Evolutionary conservation across 2,329 filamentous ascomycete genomes (phyloP).

Genomic region (Bipolaris cookei): DNA sequence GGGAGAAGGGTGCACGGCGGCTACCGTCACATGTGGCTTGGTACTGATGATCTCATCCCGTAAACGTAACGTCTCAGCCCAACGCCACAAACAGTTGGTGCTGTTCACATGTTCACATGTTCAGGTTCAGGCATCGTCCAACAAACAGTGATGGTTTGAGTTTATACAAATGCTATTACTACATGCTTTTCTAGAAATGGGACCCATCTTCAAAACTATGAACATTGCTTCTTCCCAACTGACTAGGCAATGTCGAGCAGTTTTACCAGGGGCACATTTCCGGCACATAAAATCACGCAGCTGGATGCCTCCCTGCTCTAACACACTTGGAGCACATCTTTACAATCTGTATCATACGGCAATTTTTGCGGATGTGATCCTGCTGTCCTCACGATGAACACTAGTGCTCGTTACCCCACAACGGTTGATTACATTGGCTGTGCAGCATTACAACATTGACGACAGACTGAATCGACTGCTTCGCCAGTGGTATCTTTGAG

Average conservation of each 20-base stretch:
- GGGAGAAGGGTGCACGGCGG: constrained; percentile 4
- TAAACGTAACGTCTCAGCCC: not conserved
- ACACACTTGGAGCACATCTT: not conserved
- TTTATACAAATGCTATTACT: not conserved
- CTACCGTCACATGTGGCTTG: constrained; percentile 9
- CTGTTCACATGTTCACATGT: not conserved
- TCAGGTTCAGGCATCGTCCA: not conserved
- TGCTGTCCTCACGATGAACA: not conserved
- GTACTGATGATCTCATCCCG: constrained; percentile 11
- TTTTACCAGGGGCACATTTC: constrained; percentile 1
- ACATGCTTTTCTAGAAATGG: not conserved
- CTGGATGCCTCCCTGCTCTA: not conserved
- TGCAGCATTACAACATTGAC: constrained; percentile 6
- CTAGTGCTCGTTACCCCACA: not conserved
- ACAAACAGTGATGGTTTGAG: not conserved
- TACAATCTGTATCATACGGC: not conserved
- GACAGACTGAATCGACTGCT: not conserved
- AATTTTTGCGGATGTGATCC: not conserved
- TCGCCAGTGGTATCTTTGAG: not conserved
- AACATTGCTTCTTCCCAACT: not conserved
- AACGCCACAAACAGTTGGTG: not conserved
- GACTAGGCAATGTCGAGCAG: not conserved
- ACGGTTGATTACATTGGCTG: not conserved
- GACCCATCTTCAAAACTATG: not conserved
- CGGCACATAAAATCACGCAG: not conserved